A percentile compares a stretch with the other conserved stretches of the same genome.
Conservation (phyloP, 768 basidiomycete species). For the Lactarius akahatsu region DNA sequence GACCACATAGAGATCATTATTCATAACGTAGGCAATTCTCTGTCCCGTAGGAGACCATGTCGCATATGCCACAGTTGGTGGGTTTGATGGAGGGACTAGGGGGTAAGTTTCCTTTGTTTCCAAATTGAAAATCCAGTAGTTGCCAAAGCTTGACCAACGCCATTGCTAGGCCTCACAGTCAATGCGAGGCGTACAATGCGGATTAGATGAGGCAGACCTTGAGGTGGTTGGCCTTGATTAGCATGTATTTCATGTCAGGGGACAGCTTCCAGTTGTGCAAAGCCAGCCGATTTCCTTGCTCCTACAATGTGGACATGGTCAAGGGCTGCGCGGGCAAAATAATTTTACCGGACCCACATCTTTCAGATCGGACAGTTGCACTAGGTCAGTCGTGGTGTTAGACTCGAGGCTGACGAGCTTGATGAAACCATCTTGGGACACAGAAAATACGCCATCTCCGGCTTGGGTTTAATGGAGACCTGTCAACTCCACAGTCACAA, state of each 20-base stretch:
- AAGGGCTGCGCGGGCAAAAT: conserved; percentile 16
- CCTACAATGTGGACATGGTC: conserved; percentile 41
- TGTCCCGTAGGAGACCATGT: conserved; percentile 86
- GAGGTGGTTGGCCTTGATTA: conserved; percentile 69
- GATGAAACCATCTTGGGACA: conserved; percentile 60
- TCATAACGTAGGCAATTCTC: conserved; percentile 80
- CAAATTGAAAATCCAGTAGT: conserved; percentile 90
- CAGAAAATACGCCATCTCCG: conserved; percentile 90
- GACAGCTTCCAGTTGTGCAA: conserved; percentile 79
- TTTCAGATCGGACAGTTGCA: conserved; percentile 56
- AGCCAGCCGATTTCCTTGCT: conserved; percentile 48
- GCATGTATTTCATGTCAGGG: conserved; percentile 85
- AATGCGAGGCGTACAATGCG: conserved; percentile 26
- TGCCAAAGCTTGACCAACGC: conserved; percentile 87
- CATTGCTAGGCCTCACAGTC: conserved; percentile 64
- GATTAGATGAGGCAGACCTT: conserved; percentile 52
- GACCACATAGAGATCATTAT: conserved; percentile 88
- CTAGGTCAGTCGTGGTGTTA: conserved; percentile 62
- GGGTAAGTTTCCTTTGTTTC: conserved; percentile 66
- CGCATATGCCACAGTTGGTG: conserved; percentile 74
- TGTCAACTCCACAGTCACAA: conserved; percentile 21
- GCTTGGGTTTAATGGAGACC: conserved; percentile 46
- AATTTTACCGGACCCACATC: conserved; percentile 48
- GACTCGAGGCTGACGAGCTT: conserved; percentile 78
- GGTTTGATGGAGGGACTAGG: conserved; percentile 63